These are phyloP conservation scores for Suillus decipiens DNA, from an alignment of 768 basidiomycete species.

Conservation along the genomic window DNA sequence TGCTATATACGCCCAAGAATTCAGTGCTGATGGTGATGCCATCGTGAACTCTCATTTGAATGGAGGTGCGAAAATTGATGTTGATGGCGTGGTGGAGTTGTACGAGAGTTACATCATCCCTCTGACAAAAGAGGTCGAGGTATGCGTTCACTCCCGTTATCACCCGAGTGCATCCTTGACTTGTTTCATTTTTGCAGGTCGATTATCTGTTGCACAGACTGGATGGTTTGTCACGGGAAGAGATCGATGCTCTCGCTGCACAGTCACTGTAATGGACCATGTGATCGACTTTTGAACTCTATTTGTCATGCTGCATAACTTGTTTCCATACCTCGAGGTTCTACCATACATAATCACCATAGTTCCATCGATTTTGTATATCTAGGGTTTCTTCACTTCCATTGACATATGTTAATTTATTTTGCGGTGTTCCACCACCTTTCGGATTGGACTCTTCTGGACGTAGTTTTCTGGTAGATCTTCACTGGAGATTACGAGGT, in stretches of 20 bases:
- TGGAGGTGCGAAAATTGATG: constrained; percentile 76
- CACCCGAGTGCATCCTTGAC: not conserved
- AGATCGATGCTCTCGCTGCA: constrained; percentile 66
- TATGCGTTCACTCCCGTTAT: constrained; percentile 36
- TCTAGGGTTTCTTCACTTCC: not conserved
- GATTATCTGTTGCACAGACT: constrained; percentile 93
- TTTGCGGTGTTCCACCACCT: not conserved
- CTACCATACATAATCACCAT: constrained; percentile 4
- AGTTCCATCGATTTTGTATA: not conserved
- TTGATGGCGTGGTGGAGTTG: constrained; percentile 88
- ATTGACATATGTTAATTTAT: not conserved
- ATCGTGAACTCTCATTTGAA: constrained; percentile 34
- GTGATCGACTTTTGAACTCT: not conserved
- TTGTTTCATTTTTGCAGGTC: constrained; percentile 64
- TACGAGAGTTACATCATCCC: constrained; percentile 98
- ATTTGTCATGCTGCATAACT: not conserved
- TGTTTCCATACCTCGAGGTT: not conserved
- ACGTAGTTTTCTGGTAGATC: not conserved
- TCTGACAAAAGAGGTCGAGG: constrained; percentile 98
- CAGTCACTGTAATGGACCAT: constrained; percentile 4
- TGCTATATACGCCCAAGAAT: constrained; percentile 76
- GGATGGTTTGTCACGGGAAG: constrained; percentile 78
- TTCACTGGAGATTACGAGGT: not conserved
- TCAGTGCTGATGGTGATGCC: constrained; percentile 66
- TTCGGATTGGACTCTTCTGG: not conserved